phyloP scores from a whole-genome alignment of 345 rosid genomes.

The Sonneratia alba region DNA sequence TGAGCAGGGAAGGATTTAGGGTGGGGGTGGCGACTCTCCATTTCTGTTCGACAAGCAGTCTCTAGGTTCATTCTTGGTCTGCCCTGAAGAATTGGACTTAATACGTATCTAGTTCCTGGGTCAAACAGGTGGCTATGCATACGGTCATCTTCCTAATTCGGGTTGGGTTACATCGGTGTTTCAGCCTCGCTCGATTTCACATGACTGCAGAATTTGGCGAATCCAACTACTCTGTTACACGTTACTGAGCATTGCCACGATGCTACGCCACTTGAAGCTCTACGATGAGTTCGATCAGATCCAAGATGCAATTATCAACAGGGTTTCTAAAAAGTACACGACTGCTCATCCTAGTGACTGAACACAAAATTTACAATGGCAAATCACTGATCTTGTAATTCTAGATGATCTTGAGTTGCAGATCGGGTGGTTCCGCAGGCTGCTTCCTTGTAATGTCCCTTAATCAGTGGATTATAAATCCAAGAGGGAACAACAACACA shows the following conservation, averaged over 20 bases:
- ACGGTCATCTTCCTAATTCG: not conserved
- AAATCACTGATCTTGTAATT: conserved; percentile 68
- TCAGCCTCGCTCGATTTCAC: not conserved
- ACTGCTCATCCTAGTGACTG: conserved; percentile 92
- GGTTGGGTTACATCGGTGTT: not conserved
- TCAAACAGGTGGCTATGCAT: not conserved
- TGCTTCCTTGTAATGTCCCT: not conserved
- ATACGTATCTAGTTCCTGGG: not conserved
- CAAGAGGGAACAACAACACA: not conserved
- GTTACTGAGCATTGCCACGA: conserved; percentile 64
- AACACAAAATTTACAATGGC: conserved; percentile 88
- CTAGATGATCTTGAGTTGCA: conserved; percentile 37
- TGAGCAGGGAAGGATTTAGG: conserved; percentile 24
- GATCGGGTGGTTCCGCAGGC: not conserved
- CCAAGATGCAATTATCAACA: conserved; percentile 68
- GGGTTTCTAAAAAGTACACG: conserved; percentile 77
- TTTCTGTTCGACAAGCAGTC: conserved; percentile 78
- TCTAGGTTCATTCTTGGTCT: no score
- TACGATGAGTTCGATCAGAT: conserved; percentile 78
- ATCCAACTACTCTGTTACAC: conserved; percentile 65
- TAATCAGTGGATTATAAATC: no score
- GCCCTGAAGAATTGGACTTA: not conserved
- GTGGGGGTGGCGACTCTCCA: conserved; percentile 94
- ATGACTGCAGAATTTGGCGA: conserved; percentile 61
- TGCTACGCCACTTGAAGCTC: conserved; percentile 78